These are phyloP conservation scores for Salicornia ramosissima DNA, from an alignment of 148 eudicot species.

Conservation along the genomic window DNA sequence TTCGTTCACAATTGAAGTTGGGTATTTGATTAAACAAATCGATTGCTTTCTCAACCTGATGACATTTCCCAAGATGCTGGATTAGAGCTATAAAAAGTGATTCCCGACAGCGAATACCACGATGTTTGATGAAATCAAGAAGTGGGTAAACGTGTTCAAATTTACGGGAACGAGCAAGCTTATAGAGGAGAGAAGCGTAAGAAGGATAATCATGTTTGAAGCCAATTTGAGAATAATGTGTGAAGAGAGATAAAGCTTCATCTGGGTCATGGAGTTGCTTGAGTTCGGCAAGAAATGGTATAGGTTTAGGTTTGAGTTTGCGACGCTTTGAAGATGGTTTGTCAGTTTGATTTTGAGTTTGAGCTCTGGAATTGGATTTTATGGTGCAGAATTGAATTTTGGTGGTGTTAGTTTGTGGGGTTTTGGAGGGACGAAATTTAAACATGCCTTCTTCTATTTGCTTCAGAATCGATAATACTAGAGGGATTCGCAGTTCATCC, in stretches of 20 bases:
- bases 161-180: conserved; percentile 55
- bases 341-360: conserved; percentile 6
- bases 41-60: conserved; percentile 47
- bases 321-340: conserved; percentile 15
- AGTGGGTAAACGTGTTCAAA: conserved; percentile 49
- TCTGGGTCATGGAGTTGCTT: conserved; percentile 57
- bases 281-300: conserved; percentile 57
- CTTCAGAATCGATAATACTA: too few species aligned
- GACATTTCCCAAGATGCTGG: conserved; percentile 59
- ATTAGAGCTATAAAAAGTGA: conserved; percentile 62
- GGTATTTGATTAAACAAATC: conserved; percentile 51
- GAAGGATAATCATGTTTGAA: conserved; percentile 80
- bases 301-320: conserved; percentile 29
- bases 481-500: too few species aligned
- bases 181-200: conserved; percentile 77
- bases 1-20: conserved; percentile 54
- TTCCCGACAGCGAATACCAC: conserved; percentile 63
- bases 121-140: conserved; percentile 34
- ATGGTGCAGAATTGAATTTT: neutral
- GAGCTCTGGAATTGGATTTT: conserved; percentile 1
- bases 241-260: conserved; percentile 54
- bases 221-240: conserved; percentile 44
- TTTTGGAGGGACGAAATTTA: conserved; percentile 1
- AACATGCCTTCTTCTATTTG: conserved; percentile 17
- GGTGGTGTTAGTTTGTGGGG: conserved; percentile 1